Evolutionary conservation across 2,329 filamentous ascomycete genomes (phyloP), one percentile per base, ranked within the genome.

Genomic region (Dissoconium aciculare): DNA sequence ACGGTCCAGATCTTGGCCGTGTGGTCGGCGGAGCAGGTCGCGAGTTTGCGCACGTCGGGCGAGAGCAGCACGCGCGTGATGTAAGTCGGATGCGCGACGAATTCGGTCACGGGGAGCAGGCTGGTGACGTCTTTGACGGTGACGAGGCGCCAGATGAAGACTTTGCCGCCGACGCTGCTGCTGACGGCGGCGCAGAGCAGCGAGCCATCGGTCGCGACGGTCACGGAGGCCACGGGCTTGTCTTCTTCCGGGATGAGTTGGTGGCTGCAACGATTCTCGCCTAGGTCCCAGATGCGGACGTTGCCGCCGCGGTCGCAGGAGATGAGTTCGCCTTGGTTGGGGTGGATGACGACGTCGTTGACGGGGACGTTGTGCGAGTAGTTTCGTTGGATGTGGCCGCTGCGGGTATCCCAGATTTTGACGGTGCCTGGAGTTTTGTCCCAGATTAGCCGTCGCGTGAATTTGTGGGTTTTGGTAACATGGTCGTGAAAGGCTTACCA

Each of bases 291-390:
- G 40, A 98, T 80, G 24, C 87, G 69, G 37, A 98, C 83, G 54
- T 84, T 92, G 28, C 89, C 89, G 28, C 79, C 77, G 17, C 87
- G 74, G 54, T 98, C 89, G 54, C 87, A 94, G 54, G 82, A 92
- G 50, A 98, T 93, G 38, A 98, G 78, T 62, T 98, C 89, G 37
- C 87, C 89, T 61, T 98, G 89, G 52, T 98, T 98, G 0, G 89
- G 89, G 55, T 98, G 89, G 34, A 98, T 98, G n/a, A 95, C 89
- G 5, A 98, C 89, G 56, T 98, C 89, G 51, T 94, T 98, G 31
- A 87, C 89, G 0, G 89, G 75, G 17, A 74, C 77, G 31, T 78
- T 80, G 54, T 98, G 89, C 44, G 71, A 77, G 55, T 98, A 98
- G 58, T 87, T 93, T 32, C 89, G 73, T 59, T 98, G 89, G 32